phyloP scores from a whole-genome alignment of 179 eudicot species.

The Actinidia arguta region DNA sequence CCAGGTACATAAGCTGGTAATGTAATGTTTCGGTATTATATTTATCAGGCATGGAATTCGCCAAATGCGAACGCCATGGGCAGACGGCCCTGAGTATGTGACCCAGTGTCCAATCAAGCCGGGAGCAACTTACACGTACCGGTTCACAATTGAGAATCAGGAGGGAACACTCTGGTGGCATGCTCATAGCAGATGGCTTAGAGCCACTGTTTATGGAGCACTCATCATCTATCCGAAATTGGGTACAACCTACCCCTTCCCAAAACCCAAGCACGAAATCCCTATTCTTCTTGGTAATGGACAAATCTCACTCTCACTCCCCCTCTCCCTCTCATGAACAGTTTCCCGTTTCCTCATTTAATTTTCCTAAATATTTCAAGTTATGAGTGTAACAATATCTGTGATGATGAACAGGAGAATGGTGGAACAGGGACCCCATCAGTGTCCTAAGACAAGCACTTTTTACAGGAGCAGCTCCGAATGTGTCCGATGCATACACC shows the following conservation, averaged over 20 bases:
- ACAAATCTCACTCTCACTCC: background rate
- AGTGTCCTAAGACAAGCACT: constrained; percentile 59
- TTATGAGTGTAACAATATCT: too few species aligned
- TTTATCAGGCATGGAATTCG: constrained; percentile 79
- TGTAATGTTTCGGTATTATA: background rate
- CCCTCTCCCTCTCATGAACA: background rate
- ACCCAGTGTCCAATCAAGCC: constrained; percentile 92
- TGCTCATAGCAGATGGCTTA: constrained; percentile 89
- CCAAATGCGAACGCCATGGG: constrained; percentile 88
- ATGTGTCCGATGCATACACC: constrained; percentile 83
- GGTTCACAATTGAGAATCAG: constrained; percentile 68
- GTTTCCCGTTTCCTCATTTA: background rate
- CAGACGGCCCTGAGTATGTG: constrained; percentile 89
- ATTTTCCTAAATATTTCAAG: too few species aligned
- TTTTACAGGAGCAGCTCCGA: constrained; percentile 80
- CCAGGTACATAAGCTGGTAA: background rate
- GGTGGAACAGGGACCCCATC: constrained; percentile 89
- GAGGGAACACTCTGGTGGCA: constrained; percentile 99
- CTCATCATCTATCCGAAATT: constrained; percentile 66
- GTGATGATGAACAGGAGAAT: constrained; percentile 68
- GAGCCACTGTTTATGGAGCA: constrained; percentile 92
- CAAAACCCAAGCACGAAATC: constrained; percentile 64
- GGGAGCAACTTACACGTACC: constrained; percentile 78
- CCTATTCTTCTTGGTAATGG: constrained; percentile 78
- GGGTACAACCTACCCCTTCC: constrained; percentile 66